Evolutionary conservation across 1,284 basidiomycete genomes (phyloP), one percentile per base, ranked within the genome.

Genomic region (Cryptococcus hybrid): DNA sequence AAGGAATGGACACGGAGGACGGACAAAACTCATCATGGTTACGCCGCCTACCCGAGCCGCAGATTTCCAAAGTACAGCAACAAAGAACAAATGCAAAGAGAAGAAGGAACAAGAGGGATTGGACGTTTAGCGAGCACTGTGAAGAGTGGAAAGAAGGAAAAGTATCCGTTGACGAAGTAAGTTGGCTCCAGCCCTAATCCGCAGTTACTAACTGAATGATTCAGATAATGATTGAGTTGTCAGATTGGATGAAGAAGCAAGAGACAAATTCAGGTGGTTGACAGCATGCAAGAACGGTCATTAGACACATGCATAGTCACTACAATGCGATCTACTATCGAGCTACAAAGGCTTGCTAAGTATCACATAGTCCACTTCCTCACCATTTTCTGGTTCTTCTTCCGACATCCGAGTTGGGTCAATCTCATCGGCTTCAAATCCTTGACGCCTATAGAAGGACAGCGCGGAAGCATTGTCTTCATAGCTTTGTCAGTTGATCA

Each of bases 391-490:
- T 34, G 59, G 58, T 11, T 63, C 60, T 36, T 71, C 65, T n/a
- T 66, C 63, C 4, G 56, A 61, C 60, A 73, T 64, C 40, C 63
- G 53, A 4, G 73, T 73, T 6, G 74, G 74, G 55, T 78, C 75
- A 44, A 76, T 76, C 59, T 77, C 74, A 57, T 77, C 76, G 0
- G 71, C 65, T 9, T 52, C 55, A 59, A 70, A 69, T 52, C 74
- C 72, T 18, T 65, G 61, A 36, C 62, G 65, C 8, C 54, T 44
- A 60, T 76, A 76, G 57, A 76, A 76, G 2, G 30, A 30, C 34
- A 74, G 57, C 6, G 68, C 71, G 37, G 18, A 18, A 58, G 61
- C 56, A 51, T 35, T 45, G 39, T 39, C 5, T 37, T 34, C 18
- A 2, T 35, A 37, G 11, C n/a, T 38, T 11, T 44, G 18, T 7